Base-by-base conservation (phyloP, 2,329 filamentous ascomycete genomes). In the Daldinia sp. region DNA sequence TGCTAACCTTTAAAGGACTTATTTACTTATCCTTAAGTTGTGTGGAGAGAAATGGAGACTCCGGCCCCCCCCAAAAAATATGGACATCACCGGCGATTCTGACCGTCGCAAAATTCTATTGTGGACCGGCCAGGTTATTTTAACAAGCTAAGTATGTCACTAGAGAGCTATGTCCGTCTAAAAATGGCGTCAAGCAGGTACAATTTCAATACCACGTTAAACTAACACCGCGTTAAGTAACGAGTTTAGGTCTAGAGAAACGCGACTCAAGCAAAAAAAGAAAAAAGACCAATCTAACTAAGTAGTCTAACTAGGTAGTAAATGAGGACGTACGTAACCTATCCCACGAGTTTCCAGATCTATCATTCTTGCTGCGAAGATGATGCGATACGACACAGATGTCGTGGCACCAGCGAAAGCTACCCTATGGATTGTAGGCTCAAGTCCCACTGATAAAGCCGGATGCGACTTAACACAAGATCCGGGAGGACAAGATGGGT, bases 381-480 rank as follows among this genome's bases (percentile, higher is more conserved):
- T 23, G 56, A 62, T 63, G 56, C 55, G 56, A 60, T 63, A 58
- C 60, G 30, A 60, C 64, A 51, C 50, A 37, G 15, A 57, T 33
- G 64, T 13, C 30, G 56, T 67, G 56, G 39, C 41, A 67, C 53
- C 41, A 46, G 53, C 51, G 37, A 60, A 35, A 54, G 13, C 35
- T 39, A 12, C 42, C 41, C 33, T 41, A 18, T 59, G 37, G 42
- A 61, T 57, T 62, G 53, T 53, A 64, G 23, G 44, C 44, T 28
- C 1, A 28, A 20, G 12, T 15, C 4, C 44, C 54, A 26, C 39
- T 50, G 35, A 50, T 58, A 55, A 65, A 37, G 44, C 62, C 68
- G 68, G 64, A 60, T 68, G 65, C 65, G 23, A 65, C 65, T 39
- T 39, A 41, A 6, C 20, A 68, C 44, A 9, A 65, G 33, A 44